A percentile compares a stretch with the other conserved stretches of the same genome.
phyloP scores from a whole-genome alignment of 352 stramenopile genomes.

The Phytophthora idaei region DNA sequence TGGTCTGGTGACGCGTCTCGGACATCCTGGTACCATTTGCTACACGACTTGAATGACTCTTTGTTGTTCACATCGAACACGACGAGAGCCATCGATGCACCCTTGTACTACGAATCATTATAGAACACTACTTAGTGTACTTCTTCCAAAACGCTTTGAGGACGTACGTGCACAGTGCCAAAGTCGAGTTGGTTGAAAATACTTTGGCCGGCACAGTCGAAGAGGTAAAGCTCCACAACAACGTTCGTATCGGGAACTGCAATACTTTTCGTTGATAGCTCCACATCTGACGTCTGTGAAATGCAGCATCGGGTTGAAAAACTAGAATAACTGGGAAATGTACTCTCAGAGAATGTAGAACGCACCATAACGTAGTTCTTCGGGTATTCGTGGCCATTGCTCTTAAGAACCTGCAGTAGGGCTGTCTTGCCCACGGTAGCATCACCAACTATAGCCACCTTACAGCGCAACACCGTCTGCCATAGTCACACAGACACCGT shows the following conservation, averaged over 20 bases:
- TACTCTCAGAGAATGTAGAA: background rate
- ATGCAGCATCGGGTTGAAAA: too few species aligned
- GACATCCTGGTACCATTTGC: slow-evolving; percentile 86
- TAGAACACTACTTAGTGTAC: too few species aligned
- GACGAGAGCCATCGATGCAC: slow-evolving; percentile 74
- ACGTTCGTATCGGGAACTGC: slow-evolving; percentile 90
- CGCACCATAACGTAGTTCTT: slow-evolving; percentile 95
- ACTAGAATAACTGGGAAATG: too few species aligned
- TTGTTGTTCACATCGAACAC: slow-evolving; percentile 90
- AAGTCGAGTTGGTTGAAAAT: slow-evolving; percentile 96
- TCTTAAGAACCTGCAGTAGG: slow-evolving; percentile 92
- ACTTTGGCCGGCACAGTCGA: slow-evolving; percentile 92
- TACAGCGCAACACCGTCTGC: slow-evolving; percentile 89
- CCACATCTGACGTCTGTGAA: slow-evolving; percentile 84
- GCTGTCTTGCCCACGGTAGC: slow-evolving; percentile 91
- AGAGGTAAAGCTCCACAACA: slow-evolving; percentile 93
- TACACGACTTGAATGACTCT: slow-evolving; percentile 85
- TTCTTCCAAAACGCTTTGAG: background rate
- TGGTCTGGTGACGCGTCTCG: slow-evolving; percentile 73
- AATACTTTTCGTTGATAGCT: slow-evolving; percentile 91
- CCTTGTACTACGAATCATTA: slow-evolving; percentile 56
- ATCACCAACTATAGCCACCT: slow-evolving; percentile 92
- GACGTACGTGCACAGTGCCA: slow-evolving; percentile 71
- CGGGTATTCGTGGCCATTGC: slow-evolving; percentile 90
- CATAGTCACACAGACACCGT: background rate